Conservation (phyloP, 1,284 basidiomycete genomes). For the Athelia psychrophila region DNA sequence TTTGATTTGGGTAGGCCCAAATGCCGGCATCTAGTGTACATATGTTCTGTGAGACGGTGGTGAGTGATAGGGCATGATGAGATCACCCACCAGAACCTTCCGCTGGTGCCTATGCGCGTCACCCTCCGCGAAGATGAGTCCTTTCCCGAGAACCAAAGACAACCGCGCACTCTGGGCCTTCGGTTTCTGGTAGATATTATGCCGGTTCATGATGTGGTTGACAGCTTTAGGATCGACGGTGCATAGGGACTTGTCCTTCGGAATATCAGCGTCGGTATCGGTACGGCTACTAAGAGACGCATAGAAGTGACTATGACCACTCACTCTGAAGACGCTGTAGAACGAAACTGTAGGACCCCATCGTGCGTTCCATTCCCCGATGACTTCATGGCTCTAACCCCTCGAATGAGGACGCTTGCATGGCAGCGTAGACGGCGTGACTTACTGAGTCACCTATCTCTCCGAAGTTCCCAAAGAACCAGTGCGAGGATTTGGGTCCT, state of each 20-base stretch:
- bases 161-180: not conserved
- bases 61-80: not conserved
- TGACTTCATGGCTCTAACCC: not conserved
- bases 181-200: slow-evolving; percentile 4
- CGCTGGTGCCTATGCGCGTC: not conserved
- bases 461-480: not conserved
- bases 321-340: not conserved
- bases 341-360: not conserved
- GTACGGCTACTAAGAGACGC: too few relatives aligned
- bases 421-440: not conserved
- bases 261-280: too few relatives aligned
- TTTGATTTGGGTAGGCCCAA: not conserved
- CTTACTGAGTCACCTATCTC: not conserved
- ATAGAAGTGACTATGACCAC: not conserved
- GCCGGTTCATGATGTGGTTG: slow-evolving; percentile 2
- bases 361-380: not conserved
- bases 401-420: not conserved
- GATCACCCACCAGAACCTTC: not conserved
- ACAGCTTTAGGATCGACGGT: slow-evolving; percentile 5
- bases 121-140: not conserved
- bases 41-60: not conserved
- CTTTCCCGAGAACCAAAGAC: not conserved
- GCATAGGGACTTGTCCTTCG: not conserved
- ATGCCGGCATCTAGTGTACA: not conserved
- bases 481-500: not conserved